Evolutionary conservation across 2,329 filamentous ascomycete species (phyloP), one percentile per base, ranked within the genome.

Genomic region (Aspergillus sergii): DNA sequence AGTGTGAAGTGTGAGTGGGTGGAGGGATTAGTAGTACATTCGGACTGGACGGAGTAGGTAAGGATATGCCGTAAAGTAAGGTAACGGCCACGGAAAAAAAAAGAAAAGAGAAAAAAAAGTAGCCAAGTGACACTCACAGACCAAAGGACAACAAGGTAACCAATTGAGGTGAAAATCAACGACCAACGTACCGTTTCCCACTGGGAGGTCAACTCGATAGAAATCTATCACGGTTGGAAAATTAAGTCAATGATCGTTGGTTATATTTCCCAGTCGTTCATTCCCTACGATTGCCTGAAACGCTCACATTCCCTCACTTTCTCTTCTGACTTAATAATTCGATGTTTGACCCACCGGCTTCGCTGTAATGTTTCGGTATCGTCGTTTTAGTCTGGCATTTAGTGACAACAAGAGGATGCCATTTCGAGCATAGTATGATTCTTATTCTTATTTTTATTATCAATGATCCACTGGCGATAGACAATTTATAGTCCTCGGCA

Each of bases 391-490:
- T 55, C 30, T 36, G 19, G 21, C 32, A 39, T 19, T n/a, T 39
- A 39, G 32, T 55, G 51, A 55, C 32, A 55, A 55, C 32, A 26
- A 55, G 51, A 55, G 11, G 14, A 26, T 16, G 21, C 51, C 32
- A 16, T 39, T 55, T 55, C 34, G 32, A 55, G 51, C 16, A 55
- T 55, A 55, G 51, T 41, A 55, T 39, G 51, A 39, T 55, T 55
- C 34, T 39, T 55, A 55, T 55, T 54, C 51, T 54, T 54, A 54
- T 54, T 54, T 55, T 39, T 55, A 55, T 55, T 39, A 55, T 55
- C 51, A 55, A 55, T 39, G 51, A 55, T 55, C 51, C 51, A 55
- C 51, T 34, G 32, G 36, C 14, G 32, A 55, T 39, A 55, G 30
- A 36, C 30, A 36, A 36, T 54, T 54, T 55, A 55, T 55, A 55